Evolutionary conservation across 768 basidiomycete species (phyloP).

Genomic region (Amanita phalloides): DNA sequence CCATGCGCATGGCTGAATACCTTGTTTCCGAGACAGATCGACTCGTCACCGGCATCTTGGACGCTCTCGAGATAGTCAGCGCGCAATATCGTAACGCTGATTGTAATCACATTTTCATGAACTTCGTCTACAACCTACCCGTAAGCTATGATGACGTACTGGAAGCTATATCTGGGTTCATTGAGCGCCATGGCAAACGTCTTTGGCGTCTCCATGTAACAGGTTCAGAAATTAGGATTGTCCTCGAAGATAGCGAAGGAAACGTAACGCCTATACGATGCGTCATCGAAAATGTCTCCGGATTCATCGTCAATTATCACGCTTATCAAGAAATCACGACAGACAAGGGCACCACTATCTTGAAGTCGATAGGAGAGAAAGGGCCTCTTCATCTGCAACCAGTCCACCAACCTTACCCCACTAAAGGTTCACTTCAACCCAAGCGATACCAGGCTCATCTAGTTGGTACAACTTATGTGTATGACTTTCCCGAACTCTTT

Average conservation of each 20-base stretch:
- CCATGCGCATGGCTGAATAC: slow-evolving; percentile 94
- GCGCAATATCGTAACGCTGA: slow-evolving; percentile 88
- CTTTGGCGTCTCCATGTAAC: slow-evolving; percentile 98
- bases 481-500: slow-evolving; percentile 99
- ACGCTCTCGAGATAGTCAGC: slow-evolving; percentile 89
- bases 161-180: slow-evolving; percentile 96
- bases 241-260: slow-evolving; percentile 90
- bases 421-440: slow-evolving; percentile 96
- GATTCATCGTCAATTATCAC: slow-evolving; percentile 97
- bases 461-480: slow-evolving; percentile 96
- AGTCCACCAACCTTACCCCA: slow-evolving; percentile 87
- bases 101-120: slow-evolving; percentile 98
- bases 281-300: slow-evolving; percentile 97
- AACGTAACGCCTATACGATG: slow-evolving; percentile 94
- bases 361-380: slow-evolving; percentile 97
- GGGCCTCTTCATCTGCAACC: slow-evolving; percentile 95
- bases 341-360: slow-evolving; percentile 88
- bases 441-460: slow-evolving; percentile 99
- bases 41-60: slow-evolving; percentile 86
- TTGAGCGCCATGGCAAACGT: slow-evolving; percentile 96
- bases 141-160: slow-evolving; percentile 96
- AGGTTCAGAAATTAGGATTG: slow-evolving; percentile 92
- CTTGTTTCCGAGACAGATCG: slow-evolving; percentile 98
- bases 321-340: slow-evolving; percentile 97
- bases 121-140: slow-evolving; percentile 94